Evolutionary conservation across 768 basidiomycete genomes (phyloP).

Genomic region (Mycena latifolia): DNA sequence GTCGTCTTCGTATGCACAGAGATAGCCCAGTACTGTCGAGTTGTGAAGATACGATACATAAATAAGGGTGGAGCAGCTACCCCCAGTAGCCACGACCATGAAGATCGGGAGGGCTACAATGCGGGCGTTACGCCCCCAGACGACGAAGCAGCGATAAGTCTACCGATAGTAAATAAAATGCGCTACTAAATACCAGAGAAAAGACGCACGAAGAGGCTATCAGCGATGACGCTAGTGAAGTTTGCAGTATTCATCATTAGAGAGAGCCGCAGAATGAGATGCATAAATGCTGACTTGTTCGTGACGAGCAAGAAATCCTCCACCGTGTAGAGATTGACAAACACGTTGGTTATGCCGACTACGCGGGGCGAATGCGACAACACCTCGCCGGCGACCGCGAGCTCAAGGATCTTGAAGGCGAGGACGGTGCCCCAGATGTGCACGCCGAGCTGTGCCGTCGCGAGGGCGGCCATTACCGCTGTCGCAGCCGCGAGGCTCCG

Average conservation of each 20-base stretch:
- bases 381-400: neutral
- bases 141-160: neutral
- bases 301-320: constrained; percentile 13
- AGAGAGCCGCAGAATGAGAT: neutral
- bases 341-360: neutral
- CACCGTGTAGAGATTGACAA: neutral
- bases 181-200: neutral
- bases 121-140: constrained; percentile 1
- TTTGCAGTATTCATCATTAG: neutral
- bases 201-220: constrained; percentile 3
- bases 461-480: constrained; percentile 11
- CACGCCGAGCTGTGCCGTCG: constrained; percentile 3
- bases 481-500: constrained; percentile 9
- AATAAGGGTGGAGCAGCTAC: neutral
- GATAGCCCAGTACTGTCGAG: neutral
- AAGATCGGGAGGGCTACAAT: neutral
- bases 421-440: neutral
- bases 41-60: neutral
- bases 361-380: neutral
- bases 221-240: neutral
- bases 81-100: neutral
- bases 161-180: neutral
- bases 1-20: neutral
- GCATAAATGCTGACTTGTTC: constrained; percentile 5
- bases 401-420: constrained; percentile 2